Percentiles rank a stretch among this genome's conserved stretches.
Evolutionary conservation across 352 stramenopile genomes (phyloP).

Genomic region (Halophytophthora batemanensis): DNA sequence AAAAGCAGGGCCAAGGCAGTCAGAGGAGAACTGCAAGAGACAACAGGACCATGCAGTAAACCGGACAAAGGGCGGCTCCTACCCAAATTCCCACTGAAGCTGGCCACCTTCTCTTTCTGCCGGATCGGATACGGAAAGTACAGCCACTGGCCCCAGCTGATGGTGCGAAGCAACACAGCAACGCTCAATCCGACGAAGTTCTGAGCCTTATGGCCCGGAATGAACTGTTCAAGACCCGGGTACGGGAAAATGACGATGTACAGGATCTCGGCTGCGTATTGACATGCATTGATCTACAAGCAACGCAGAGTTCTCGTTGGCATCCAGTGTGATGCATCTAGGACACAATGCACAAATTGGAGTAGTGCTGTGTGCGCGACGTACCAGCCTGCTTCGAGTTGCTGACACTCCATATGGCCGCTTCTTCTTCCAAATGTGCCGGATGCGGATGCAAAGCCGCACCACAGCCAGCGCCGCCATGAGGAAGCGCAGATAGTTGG

Average conservation of each 20-base stretch:
- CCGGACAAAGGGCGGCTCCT: background rate
- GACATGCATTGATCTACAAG: constrained; percentile 2
- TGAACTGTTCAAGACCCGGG: constrained; percentile 39
- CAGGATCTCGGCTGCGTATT: constrained; percentile 35
- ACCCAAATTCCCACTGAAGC: constrained; percentile 58
- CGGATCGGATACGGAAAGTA: constrained; percentile 72
- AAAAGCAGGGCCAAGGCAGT: background rate
- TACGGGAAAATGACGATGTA: constrained; percentile 47
- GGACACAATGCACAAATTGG: background rate
- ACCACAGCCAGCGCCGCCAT: constrained; percentile 15
- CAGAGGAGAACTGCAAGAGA: background rate
- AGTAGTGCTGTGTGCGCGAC: background rate
- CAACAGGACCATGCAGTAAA: background rate
- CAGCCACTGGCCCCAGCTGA: constrained; percentile 52
- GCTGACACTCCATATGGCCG: background rate
- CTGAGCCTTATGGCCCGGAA: constrained; percentile 17
- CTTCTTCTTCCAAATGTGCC: constrained; percentile 22
- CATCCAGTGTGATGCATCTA: constrained; percentile 5
- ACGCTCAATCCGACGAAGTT: constrained; percentile 45
- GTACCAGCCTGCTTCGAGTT: constrained; percentile 10
- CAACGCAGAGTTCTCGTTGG: background rate
- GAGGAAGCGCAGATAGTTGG: constrained; percentile 28
- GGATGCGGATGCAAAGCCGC: constrained; percentile 16
- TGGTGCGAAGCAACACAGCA: constrained; percentile 34
- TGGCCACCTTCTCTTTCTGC: constrained; percentile 60